Base-by-base conservation (phyloP, 1,139 yeast genomes). In the Candida albicans region DNA sequence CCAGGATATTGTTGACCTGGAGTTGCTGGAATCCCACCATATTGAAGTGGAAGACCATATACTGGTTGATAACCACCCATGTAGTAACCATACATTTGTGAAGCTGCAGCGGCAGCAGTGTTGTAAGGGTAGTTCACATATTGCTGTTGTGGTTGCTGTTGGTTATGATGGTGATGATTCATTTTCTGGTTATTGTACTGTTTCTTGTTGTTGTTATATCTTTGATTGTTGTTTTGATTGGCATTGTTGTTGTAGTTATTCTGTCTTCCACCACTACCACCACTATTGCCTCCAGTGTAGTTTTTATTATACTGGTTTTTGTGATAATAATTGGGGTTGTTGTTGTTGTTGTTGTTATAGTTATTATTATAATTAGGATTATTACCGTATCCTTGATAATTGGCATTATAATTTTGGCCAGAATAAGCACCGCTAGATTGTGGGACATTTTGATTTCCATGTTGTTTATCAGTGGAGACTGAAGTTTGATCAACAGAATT, bases 151-250 rank as follows among this genome's bases (percentile, higher is more conserved):
- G 33, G 30, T 10, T 35, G 42, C 12, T 56, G 59, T 37, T 48
- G 48, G 32, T 39, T 42, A 34, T 50, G 46, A 14, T 43, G 46
- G 18, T 41, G 46, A 14, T 43, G 46, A 39, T 52, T 54, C 38
- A 50, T 33, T 41, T 57, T 57, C 37, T 52, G 57, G 43, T 51
- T 52, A 37, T 52, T 52, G 40, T 54, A 52, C 38, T 52, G 50
- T 38, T 55, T 54, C 39, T 53, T 51, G 34, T 47, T 49, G 37
- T 33, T 40, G 34, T 36, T 46, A 41, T 40, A 38, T 43, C 40
- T 47, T 39, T 12, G 39, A 38, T 32, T 35, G 27, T 27, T 42
- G 25, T 39, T 41, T 26, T 29, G 41, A 25, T 36, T 42, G 37
- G 30, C 22, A 18, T 33, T 33, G 25, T 32, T 39, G 38, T 38